Conservation (phyloP, 495 filamentous ascomycete genomes). For the Cercophora newfieldiana region DNA sequence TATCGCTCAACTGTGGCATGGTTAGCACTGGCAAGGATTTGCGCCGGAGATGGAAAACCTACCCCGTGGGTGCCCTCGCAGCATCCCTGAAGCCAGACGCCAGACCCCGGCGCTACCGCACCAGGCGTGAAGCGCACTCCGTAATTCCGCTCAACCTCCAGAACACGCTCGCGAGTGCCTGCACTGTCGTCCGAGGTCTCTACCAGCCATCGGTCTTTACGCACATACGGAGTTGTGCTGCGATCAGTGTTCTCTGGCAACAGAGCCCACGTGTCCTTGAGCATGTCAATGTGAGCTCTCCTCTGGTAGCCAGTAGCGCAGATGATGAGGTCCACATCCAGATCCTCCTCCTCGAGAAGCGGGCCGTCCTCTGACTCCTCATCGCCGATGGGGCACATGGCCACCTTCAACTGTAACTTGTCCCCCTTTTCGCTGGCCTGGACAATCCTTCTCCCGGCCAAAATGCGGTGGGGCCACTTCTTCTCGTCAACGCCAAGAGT, state of each 20-base stretch:
- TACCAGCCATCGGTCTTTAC: slow-evolving; percentile 25
- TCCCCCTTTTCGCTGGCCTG: slow-evolving; percentile 53
- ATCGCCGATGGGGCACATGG: slow-evolving; percentile 32
- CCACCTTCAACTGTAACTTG: slow-evolving; percentile 41
- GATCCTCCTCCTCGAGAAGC: slow-evolving; percentile 45
- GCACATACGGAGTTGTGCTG: neutral
- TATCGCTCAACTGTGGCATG: slow-evolving; percentile 64
- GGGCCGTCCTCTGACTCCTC: slow-evolving; percentile 34
- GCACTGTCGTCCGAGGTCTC: neutral
- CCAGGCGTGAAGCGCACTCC: slow-evolving; percentile 64
- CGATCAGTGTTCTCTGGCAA: slow-evolving; percentile 48
- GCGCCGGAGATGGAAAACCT: slow-evolving; percentile 39
- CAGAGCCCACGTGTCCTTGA: slow-evolving; percentile 62
- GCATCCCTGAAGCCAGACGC: slow-evolving; percentile 93
- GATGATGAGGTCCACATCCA: slow-evolving; percentile 79
- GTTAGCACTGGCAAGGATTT: slow-evolving; percentile 13
- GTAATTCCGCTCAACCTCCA: slow-evolving; percentile 64
- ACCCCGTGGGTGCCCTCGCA: slow-evolving; percentile 91
- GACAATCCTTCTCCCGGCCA: slow-evolving; percentile 63
- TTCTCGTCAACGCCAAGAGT: slow-evolving; percentile 62
- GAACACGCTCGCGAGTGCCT: slow-evolving; percentile 21
- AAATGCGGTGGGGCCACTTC: slow-evolving; percentile 78
- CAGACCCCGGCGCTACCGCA: slow-evolving; percentile 64
- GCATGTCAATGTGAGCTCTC: slow-evolving; percentile 75
- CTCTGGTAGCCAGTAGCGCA: slow-evolving; percentile 85